Base-by-base conservation (phyloP, 1,284 basidiomycete genomes). In the Cutaneotrichosporon spelunceum region DNA sequence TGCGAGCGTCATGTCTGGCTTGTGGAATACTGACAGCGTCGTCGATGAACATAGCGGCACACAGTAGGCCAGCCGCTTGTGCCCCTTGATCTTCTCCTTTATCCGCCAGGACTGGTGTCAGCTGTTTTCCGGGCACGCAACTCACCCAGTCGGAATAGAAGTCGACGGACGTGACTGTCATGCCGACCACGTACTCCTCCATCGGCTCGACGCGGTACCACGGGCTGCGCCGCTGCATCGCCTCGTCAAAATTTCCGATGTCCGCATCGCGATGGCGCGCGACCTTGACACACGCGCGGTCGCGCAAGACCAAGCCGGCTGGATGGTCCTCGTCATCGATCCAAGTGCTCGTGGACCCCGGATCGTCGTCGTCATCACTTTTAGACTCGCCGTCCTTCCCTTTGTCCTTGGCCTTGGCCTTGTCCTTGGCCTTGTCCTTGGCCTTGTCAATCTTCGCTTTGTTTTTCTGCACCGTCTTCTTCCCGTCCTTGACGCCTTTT, bases 281-380 rank as follows among this genome's bases (percentile, higher is more conserved):
- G 4, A 79, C 72, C 42, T 70, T 64, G 33, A 78, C 73, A 4
- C 78, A 66, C 68, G 77, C 76, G 0, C 78, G 73, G 63, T 79
- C 78, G 39, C 72, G 68, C 66, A 77, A 66, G 53, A 77, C 69
- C 4, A 77, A 66, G 5, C 72, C 68, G 4, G 70, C 73, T 5
- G 68, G 66, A 29, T 63, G 55, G 26, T 65, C 56, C 29, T 66
- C 62, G 10, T 60, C 27, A 39, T 66, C 64, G 23, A 60, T 49
- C 6, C 65, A 69, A 39, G 71, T 72, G 2, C 65, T 64, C 1
- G 75, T 74, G 14, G n/a, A n/a, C 69, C 72, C 7, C 72, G 68
- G 61, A 73, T 76, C 1, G 76, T 78, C n/a, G n/a, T n/a, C n/a
- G n/a, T n/a, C n/a, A n/a, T n/a, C n/a, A 33, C 30, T 33, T 33